phyloP scores from a whole-genome alignment of 1,284 basidiomycete genomes.

The Phaffia rhodozyma region DNA sequence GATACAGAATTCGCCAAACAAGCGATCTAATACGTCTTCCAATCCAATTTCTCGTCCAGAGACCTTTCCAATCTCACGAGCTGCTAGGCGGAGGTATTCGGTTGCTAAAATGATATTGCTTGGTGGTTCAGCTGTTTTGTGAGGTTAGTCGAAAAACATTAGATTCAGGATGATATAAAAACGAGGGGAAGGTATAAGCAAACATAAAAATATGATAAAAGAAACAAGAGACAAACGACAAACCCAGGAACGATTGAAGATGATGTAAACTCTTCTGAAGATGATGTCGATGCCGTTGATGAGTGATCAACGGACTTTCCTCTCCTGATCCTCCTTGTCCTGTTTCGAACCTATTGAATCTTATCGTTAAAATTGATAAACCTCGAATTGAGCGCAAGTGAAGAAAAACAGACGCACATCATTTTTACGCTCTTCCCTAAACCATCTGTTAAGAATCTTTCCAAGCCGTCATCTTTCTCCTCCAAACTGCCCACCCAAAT shows the following conservation, averaged over 20 bases:
- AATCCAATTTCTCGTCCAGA: slow-evolving; percentile 54
- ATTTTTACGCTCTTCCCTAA: slow-evolving; percentile 46
- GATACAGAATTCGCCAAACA: slow-evolving; percentile 76
- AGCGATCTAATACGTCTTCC: slow-evolving; percentile 65
- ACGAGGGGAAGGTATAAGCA: neutral
- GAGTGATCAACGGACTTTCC: slow-evolving; percentile 57
- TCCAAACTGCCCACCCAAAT: slow-evolving; percentile 53
- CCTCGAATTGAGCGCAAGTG: neutral
- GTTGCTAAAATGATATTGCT: slow-evolving; percentile 63
- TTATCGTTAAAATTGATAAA: neutral
- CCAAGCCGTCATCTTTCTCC: slow-evolving; percentile 45
- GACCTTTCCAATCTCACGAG: slow-evolving; percentile 63
- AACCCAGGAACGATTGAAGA: slow-evolving; percentile 55
- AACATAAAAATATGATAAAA: neutral
- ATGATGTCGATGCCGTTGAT: slow-evolving; percentile 62
- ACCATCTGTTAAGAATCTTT: slow-evolving; percentile 44
- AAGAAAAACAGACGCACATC: slow-evolving; percentile 38
- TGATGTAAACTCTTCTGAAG: slow-evolving; percentile 53
- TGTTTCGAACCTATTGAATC: slow-evolving; percentile 13
- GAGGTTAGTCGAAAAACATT: slow-evolving; percentile 25
- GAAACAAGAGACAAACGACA: slow-evolving; percentile 24
- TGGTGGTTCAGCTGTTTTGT: slow-evolving; percentile 18
- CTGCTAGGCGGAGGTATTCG: slow-evolving; percentile 73
- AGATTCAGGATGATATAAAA: neutral
- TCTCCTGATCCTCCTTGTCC: slow-evolving; percentile 10